Conservation (phyloP, 768 basidiomycete species). For the Leccinum imitatum region DNA sequence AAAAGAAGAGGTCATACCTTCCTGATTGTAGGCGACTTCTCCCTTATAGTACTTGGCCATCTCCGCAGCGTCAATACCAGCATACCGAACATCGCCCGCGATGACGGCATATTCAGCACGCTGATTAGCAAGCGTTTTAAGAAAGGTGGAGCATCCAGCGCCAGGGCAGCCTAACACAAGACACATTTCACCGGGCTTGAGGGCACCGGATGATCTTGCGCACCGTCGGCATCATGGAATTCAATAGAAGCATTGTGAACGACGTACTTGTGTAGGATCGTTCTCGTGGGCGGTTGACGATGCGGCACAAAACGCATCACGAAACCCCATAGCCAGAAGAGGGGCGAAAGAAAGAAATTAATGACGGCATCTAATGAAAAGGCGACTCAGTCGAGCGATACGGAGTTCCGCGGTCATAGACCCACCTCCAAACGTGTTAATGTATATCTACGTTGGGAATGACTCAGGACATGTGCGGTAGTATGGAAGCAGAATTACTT, state of each 20-base stretch:
- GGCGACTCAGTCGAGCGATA: background rate
- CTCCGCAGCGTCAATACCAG: constrained; percentile 71
- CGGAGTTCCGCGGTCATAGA: constrained; percentile 7
- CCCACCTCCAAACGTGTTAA: constrained; percentile 60
- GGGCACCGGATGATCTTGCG: constrained; percentile 60
- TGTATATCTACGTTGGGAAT: constrained; percentile 40
- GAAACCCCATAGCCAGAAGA: constrained; percentile 47
- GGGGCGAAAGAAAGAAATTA: constrained; percentile 51
- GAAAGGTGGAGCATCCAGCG: constrained; percentile 83
- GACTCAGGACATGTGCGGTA: background rate
- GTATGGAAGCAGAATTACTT: constrained; percentile 2
- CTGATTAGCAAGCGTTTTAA: constrained; percentile 80
- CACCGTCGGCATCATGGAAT: background rate
- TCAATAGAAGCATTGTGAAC: background rate
- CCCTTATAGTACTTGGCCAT: constrained; percentile 78
- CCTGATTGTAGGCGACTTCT: constrained; percentile 77
- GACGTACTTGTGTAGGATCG: constrained; percentile 59
- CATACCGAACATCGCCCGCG: constrained; percentile 75
- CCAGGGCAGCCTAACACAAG: constrained; percentile 82
- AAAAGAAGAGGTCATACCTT: constrained; percentile 42
- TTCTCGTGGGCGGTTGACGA: constrained; percentile 40
- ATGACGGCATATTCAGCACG: constrained; percentile 63
- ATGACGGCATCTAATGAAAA: constrained; percentile 46
- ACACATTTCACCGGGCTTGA: constrained; percentile 85
- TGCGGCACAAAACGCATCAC: constrained; percentile 41